These are phyloP conservation scores for Cystofilobasidium bisporidii DNA, from an alignment of 768 basidiomycete species.

Conservation along the genomic window DNA sequence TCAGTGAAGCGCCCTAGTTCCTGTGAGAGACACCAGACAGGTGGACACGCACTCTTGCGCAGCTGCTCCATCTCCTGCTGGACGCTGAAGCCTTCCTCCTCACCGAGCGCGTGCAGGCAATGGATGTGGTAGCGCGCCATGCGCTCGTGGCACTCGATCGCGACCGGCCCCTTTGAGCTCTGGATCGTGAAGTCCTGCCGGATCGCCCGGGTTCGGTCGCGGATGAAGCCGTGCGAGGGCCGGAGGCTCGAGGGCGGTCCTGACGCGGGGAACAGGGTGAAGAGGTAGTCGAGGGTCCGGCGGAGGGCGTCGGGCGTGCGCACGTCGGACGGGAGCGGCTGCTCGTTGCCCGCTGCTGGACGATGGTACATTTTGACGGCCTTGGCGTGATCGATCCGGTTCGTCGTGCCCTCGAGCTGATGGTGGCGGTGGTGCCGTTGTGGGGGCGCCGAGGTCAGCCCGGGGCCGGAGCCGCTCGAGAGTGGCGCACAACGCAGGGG, in stretches of 20 bases:
- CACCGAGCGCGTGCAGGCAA: slow-evolving; percentile 51
- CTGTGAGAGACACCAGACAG: neutral
- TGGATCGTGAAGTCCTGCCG: slow-evolving; percentile 93
- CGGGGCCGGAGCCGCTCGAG: no score
- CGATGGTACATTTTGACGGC: slow-evolving; percentile 95
- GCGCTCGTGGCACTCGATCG: slow-evolving; percentile 84
- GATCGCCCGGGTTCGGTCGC: slow-evolving; percentile 82
- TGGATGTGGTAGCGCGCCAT: slow-evolving; percentile 91
- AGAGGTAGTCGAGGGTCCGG: slow-evolving; percentile 83
- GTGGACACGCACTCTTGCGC: slow-evolving; percentile 74
- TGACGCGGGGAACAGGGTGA: slow-evolving; percentile 62
- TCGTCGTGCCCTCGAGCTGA: slow-evolving; percentile 61
- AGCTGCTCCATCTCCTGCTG: slow-evolving; percentile 75
- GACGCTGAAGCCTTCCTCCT: slow-evolving; percentile 47
- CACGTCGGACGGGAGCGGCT: slow-evolving; percentile 72
- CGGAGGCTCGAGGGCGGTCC: slow-evolving; percentile 53
- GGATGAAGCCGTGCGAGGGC: slow-evolving; percentile 68
- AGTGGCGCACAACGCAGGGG: neutral
- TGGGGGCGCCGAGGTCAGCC: slow-evolving; percentile 21
- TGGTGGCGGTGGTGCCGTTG: neutral
- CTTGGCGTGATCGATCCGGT: slow-evolving; percentile 68
- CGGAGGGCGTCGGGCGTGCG: slow-evolving; percentile 76
- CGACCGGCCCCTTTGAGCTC: slow-evolving; percentile 60
- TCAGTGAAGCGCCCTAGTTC: neutral
- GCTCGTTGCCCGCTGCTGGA: slow-evolving; percentile 78